Percentiles rank a stretch among this genome's conserved stretches.
phyloP scores from a whole-genome alignment of 305 asterid species.

The Fraxinus dipetala region DNA sequence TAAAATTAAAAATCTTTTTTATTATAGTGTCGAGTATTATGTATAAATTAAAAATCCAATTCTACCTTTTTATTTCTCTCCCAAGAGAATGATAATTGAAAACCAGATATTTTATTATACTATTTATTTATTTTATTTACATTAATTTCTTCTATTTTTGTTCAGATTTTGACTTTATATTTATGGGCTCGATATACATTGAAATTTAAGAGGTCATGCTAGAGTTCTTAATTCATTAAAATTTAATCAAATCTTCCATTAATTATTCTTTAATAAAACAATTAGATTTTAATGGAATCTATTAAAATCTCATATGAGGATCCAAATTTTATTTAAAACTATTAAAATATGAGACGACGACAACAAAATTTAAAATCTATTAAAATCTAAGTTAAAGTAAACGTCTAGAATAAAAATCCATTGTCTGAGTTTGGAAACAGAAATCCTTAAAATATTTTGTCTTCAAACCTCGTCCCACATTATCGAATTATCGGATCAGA shows the following conservation, averaged over 20 bases:
- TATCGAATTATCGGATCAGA: too few relatives aligned
- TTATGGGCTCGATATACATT: too few relatives aligned
- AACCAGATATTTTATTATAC: neutral
- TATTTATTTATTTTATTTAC: too few relatives aligned
- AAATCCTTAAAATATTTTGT: too few relatives aligned
- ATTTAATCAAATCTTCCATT: neutral
- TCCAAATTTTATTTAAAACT: neutral
- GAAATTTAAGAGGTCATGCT: too few relatives aligned
- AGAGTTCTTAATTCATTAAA: neutral
- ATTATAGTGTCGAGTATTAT: neutral
- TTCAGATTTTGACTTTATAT: neutral
- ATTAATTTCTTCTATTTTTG: neutral
- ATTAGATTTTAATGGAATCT: too few relatives aligned
- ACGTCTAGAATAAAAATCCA: too few relatives aligned
- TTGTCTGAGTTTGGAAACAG: too few relatives aligned
- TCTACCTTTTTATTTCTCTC: neutral
- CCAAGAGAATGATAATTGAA: neutral
- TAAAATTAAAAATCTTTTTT: too few relatives aligned
- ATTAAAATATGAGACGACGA: neutral
- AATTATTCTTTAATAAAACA: neutral
- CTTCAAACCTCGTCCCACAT: too few relatives aligned
- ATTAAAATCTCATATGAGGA: neutral
- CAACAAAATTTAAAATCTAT: too few relatives aligned
- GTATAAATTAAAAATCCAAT: too few relatives aligned
- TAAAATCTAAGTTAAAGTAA: neutral